These are phyloP conservation scores for Salisapilia sapeloensis DNA, from an alignment of 352 stramenopile species.

Conservation along the genomic window DNA sequence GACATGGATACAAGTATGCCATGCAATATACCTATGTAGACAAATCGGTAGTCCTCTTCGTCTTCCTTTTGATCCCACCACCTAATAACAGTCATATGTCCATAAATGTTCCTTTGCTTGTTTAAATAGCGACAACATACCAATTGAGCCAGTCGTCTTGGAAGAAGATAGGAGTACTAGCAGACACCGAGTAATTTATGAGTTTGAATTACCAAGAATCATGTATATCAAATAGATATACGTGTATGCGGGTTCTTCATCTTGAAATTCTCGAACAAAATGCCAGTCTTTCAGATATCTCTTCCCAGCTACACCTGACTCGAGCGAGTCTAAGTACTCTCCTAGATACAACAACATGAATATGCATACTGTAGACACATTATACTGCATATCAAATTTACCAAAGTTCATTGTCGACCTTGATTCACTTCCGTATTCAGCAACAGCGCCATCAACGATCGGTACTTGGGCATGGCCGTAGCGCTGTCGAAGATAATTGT, in stretches of 20 bases:
- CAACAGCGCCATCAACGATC: constrained; percentile 37
- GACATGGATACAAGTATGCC: background rate
- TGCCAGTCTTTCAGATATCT: constrained; percentile 81
- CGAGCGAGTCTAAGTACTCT: constrained; percentile 42
- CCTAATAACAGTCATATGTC: constrained; percentile 7
- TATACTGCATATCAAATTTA: constrained; percentile 4
- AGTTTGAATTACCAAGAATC: background rate
- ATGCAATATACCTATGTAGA: constrained; percentile 80
- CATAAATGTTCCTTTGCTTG: constrained; percentile 2
- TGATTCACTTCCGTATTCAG: constrained; percentile 38
- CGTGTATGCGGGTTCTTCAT: constrained; percentile 27
- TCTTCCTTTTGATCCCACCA: constrained; percentile 60
- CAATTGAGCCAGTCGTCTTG: constrained; percentile 87
- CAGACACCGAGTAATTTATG: constrained; percentile 11
- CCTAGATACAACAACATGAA: constrained; percentile 7
- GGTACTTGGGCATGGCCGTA: constrained; percentile 41
- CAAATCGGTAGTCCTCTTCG: constrained; percentile 89
- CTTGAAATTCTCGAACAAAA: constrained; percentile 41
- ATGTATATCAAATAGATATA: constrained; percentile 10
- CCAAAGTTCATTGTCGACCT: constrained; percentile 45
- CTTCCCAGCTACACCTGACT: constrained; percentile 21
- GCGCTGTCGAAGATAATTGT: constrained; percentile 11
- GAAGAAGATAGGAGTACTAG: constrained; percentile 74
- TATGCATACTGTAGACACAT: background rate
- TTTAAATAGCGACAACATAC: constrained; percentile 9